These are phyloP conservation scores for Erodium trifolium DNA, from an alignment of 441 rosid species.

Conservation along the genomic window DNA sequence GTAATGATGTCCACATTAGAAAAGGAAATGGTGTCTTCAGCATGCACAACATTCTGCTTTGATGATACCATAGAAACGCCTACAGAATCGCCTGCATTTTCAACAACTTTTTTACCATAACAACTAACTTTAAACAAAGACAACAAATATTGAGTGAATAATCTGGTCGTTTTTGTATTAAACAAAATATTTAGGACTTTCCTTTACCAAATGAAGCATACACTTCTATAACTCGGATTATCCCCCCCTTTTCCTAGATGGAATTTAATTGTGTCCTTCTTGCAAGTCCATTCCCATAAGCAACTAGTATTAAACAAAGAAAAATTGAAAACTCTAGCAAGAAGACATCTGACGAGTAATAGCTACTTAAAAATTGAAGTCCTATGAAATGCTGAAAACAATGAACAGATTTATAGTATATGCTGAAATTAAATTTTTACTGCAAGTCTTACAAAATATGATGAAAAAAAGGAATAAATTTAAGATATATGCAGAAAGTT, in stretches of 20 bases:
- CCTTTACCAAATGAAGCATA: not conserved
- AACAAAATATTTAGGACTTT: not conserved
- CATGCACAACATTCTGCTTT: too few relatives aligned
- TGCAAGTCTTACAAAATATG: not conserved
- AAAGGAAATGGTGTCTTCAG: slow-evolving; percentile 60
- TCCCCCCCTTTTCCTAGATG: not conserved
- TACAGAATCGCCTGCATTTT: slow-evolving; percentile 34
- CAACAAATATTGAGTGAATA: not conserved
- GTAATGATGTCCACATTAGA: slow-evolving; percentile 73
- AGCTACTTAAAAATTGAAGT: not conserved
- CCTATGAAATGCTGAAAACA: slow-evolving; percentile 1
- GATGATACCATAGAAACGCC: slow-evolving; percentile 22
- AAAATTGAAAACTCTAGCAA: too few relatives aligned
- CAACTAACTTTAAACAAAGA: not conserved
- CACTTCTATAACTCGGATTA: not conserved
- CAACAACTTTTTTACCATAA: slow-evolving; percentile 18
- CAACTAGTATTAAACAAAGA: not conserved
- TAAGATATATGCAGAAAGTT: too few relatives aligned
- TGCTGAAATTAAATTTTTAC: not conserved
- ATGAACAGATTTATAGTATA: not conserved
- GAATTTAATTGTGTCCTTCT: not conserved
- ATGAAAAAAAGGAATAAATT: not conserved
- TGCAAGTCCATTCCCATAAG: not conserved
- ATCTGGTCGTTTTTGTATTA: not conserved
- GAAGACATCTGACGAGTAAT: not conserved